Evolutionary conservation across 306 rosid species (phyloP).

Genomic region (Casuarina glauca): DNA sequence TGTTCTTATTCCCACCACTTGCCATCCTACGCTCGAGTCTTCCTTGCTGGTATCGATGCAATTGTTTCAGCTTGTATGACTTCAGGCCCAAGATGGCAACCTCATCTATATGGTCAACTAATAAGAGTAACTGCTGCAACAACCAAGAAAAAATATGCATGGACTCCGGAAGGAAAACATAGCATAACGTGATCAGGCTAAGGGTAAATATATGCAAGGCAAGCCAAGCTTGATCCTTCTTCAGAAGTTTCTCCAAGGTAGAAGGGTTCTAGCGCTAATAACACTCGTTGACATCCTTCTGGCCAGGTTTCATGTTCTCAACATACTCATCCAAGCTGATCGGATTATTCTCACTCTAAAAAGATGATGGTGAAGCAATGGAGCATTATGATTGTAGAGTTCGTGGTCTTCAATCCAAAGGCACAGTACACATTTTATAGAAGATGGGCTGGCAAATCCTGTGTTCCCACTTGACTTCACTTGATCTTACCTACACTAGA

Average conservation of each 20-base stretch:
- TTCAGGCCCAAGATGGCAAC: slow-evolving; percentile 89
- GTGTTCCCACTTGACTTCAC: not conserved
- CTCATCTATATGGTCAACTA: slow-evolving; percentile 96
- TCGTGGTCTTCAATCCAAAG: slow-evolving; percentile 87
- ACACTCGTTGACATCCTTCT: slow-evolving; percentile 93
- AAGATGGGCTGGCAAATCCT: not conserved
- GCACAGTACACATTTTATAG: not conserved
- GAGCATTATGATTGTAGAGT: slow-evolving; percentile 74
- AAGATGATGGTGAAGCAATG: slow-evolving; percentile 84
- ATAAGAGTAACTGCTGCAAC: slow-evolving; percentile 64
- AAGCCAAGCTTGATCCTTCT: slow-evolving; percentile 66
- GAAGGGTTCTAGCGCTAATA: slow-evolving; percentile 83
- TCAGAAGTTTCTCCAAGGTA: slow-evolving; percentile 75
- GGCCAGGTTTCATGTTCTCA: slow-evolving; percentile 94
- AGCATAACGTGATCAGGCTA: not conserved
- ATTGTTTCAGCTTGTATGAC: slow-evolving; percentile 79
- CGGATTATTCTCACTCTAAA: slow-evolving; percentile 75
- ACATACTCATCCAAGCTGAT: slow-evolving; percentile 96
- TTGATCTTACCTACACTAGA: not conserved
- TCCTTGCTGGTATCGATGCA: slow-evolving; percentile 97
- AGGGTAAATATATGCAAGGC: slow-evolving; percentile 6
- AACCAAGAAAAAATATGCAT: slow-evolving; percentile 24
- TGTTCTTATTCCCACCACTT: slow-evolving; percentile 93
- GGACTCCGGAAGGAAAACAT: not conserved
- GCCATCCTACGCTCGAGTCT: slow-evolving; percentile 82